Evolutionary conservation across 2,329 filamentous ascomycete species (phyloP).

Genomic region (Diaporthe citri): DNA sequence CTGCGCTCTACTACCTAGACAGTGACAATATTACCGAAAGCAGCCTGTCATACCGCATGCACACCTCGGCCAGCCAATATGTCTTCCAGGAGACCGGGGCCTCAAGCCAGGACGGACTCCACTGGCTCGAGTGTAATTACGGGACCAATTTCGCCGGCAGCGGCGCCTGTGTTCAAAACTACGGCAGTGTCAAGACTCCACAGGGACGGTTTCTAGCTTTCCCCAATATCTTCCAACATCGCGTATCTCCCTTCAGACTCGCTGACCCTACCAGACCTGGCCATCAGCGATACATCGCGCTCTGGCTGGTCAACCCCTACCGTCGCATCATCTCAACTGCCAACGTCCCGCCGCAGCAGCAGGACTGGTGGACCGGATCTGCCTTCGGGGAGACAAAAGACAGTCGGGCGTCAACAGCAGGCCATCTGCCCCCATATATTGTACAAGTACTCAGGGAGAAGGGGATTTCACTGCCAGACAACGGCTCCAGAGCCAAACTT

Average conservation of each 20-base stretch:
- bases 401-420: slow-evolving; percentile 17
- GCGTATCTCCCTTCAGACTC: slow-evolving; percentile 64
- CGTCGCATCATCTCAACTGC: slow-evolving; percentile 57
- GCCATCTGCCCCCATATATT: slow-evolving; percentile 38
- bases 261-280: slow-evolving; percentile 64
- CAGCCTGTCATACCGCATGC: slow-evolving; percentile 63
- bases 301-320: slow-evolving; percentile 72
- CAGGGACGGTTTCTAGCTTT: slow-evolving; percentile 66
- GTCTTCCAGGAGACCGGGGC: slow-evolving; percentile 44
- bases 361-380: slow-evolving; percentile 53
- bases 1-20: slow-evolving; percentile 73
- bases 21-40: slow-evolving; percentile 69
- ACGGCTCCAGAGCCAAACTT: neutral
- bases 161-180: slow-evolving; percentile 52
- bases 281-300: slow-evolving; percentile 69
- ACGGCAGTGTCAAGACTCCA: slow-evolving; percentile 62
- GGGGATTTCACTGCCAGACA: slow-evolving; percentile 1
- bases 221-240: slow-evolving; percentile 66
- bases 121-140: slow-evolving; percentile 51
- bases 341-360: slow-evolving; percentile 60
- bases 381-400: slow-evolving; percentile 24
- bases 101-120: slow-evolving; percentile 48
- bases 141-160: slow-evolving; percentile 51
- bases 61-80: slow-evolving; percentile 51
- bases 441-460: slow-evolving; percentile 35